Evolutionary conservation across 352 stramenopile genomes (phyloP).

Genomic region (Thraustochytrium sp.): DNA sequence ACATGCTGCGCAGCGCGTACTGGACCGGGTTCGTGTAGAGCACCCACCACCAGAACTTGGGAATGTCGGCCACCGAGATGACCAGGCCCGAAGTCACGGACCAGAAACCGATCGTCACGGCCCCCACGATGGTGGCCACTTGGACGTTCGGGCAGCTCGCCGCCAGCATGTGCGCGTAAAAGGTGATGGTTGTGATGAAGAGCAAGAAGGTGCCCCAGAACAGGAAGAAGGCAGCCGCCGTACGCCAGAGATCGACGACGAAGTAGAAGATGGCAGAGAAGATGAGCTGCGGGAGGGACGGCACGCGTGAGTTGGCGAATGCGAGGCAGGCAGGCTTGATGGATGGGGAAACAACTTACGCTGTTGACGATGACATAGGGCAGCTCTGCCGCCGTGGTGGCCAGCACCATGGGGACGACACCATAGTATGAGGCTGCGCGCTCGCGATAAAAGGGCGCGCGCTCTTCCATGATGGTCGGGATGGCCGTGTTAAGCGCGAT

Average conservation of each 20-base stretch:
- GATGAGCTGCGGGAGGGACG: too few species aligned
- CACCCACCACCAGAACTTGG: neutral
- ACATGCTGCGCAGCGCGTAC: neutral
- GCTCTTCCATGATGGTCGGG: constrained; percentile 66
- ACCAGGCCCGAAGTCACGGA: neutral
- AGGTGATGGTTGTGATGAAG: neutral
- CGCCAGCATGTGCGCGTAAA: constrained; percentile 61
- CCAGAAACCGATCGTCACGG: neutral
- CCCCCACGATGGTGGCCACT: neutral
- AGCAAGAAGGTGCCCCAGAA: constrained; percentile 63
- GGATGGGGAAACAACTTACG: too few species aligned
- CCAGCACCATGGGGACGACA: constrained; percentile 65
- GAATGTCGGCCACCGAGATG: constrained; percentile 10
- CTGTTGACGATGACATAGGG: constrained; percentile 71
- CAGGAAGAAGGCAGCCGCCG: constrained; percentile 57
- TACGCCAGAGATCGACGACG: constrained; percentile 58
- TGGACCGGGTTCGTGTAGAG: neutral
- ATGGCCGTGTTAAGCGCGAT: constrained; percentile 67
- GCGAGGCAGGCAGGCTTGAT: too few species aligned
- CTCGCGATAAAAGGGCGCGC: constrained; percentile 82
- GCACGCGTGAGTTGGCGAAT: too few species aligned
- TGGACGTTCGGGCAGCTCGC: constrained; percentile 50
- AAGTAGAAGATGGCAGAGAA: constrained; percentile 60
- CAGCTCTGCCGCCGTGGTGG: constrained; percentile 69
- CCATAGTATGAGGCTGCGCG: constrained; percentile 80